Evolutionary conservation across 805 yeast genomes (phyloP), one percentile per base, ranked within the genome.

Genomic region (Cyberlindnera misumaiensis): DNA sequence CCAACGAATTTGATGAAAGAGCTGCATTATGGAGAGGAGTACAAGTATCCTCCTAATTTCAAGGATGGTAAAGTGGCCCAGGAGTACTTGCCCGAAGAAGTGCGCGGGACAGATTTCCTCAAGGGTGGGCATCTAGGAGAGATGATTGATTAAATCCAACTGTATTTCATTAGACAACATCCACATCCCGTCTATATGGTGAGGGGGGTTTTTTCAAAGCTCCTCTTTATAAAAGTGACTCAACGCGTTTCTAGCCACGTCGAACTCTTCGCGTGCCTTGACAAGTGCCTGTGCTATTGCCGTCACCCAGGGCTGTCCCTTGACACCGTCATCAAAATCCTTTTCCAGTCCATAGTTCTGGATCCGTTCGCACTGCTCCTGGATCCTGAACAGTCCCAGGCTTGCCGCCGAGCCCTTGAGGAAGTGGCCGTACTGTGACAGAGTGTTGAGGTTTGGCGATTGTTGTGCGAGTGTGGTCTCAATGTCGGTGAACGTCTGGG

Each of bases 331-430:
- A 33, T 54, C 59, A 20, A 54, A 53, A 38, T 65, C 65, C 36
- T 57, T 54, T 47, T 58, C 56, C 39, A 65, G 51, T 3, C 96
- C 97, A 47, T 85, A 77, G 58, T 89, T 89, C 61, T 93, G 98
- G 45, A 93, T 89, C 47, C 89, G 70, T 60, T 89, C 98, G 63
- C 98, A 93, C 51, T 88, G 83, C 54, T 77, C 74, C 41, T 88
- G 88, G 35, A 93, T 84, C 44, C 79, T 77, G 32, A 74, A 75
- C 40, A 93, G 69, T 3, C 98, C 98, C 42, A 93, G 66, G 1
- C 96, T 90, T 2, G 97, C 95, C 1, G 97, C 94, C 11, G 95
- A 82, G 33, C 98, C 98, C 58, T 93, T 93, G 40, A 93, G 68
- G 56, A 86, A 93, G 59, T 93, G 98, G 11, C 98, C 98, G 50